Conservation (phyloP, 139 green algal species). For the Auxenochlorella protothecoides region DNA sequence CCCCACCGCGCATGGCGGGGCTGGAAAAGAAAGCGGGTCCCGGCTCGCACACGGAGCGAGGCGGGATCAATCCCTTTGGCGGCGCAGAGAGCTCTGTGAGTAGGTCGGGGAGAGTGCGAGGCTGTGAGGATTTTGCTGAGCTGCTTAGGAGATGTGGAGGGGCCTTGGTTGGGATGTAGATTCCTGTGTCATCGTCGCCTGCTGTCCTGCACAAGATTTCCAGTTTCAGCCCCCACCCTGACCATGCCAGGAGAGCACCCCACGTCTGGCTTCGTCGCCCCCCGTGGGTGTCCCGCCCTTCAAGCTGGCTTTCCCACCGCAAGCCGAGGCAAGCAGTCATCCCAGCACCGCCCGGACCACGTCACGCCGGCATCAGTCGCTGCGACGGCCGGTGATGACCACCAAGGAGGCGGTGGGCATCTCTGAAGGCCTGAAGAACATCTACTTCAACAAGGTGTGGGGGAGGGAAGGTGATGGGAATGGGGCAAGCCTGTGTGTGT, state of each 20-base stretch:
- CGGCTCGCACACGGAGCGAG: not conserved
- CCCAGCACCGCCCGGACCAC: too few relatives aligned
- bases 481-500: not conserved
- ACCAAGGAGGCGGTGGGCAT: conserved; percentile 68
- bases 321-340: conserved; percentile 2
- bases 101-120: too few relatives aligned
- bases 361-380: too few relatives aligned
- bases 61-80: not conserved
- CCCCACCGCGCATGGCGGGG: conserved; percentile 12
- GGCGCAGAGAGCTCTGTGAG: not conserved
- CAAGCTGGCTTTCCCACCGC: not conserved
- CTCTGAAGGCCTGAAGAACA: conserved; percentile 79
- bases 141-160: too few relatives aligned
- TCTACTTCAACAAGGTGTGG: conserved; percentile 86
- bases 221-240: not conserved
- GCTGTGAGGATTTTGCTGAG: not conserved
- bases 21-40: conserved; percentile 7
- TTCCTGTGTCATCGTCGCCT: too few relatives aligned
- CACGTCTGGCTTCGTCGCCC: not conserved
- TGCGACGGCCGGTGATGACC: conserved; percentile 28
- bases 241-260: not conserved
- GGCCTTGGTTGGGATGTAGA: too few relatives aligned
- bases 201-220: too few relatives aligned
- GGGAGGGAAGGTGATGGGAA: not conserved
- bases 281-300: not conserved